phyloP scores from a whole-genome alignment of 2,329 filamentous ascomycete species.

The Exophiala calicioides region DNA sequence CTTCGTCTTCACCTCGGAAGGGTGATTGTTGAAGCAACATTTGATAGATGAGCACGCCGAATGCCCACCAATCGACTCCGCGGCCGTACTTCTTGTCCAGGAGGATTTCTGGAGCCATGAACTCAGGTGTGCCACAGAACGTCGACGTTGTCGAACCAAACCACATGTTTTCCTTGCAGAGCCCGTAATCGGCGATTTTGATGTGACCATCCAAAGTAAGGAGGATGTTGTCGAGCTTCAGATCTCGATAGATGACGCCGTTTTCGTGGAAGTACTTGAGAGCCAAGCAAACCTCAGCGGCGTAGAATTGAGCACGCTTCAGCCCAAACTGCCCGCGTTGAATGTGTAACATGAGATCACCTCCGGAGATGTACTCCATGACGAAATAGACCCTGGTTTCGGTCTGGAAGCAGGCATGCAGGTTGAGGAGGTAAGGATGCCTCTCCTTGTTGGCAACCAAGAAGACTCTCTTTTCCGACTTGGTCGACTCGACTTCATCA shows the following conservation, averaged over 20 bases:
- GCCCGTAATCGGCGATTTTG: slow-evolving; percentile 97
- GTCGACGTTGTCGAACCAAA: slow-evolving; percentile 95
- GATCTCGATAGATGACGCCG: slow-evolving; percentile 89
- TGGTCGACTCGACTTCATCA: slow-evolving; percentile 96
- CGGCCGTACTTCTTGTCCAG: slow-evolving; percentile 98
- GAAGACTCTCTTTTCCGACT: slow-evolving; percentile 97
- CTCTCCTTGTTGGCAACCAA: slow-evolving; percentile 94
- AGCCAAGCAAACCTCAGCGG: slow-evolving; percentile 92
- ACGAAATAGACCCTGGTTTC: slow-evolving; percentile 98
- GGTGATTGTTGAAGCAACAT: slow-evolving; percentile 99
- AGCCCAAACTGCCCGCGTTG: slow-evolving; percentile 94
- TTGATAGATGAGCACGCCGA: slow-evolving; percentile 97
- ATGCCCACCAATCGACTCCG: slow-evolving; percentile 99
- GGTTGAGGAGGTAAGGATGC: slow-evolving; percentile 90
- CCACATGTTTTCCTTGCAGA: slow-evolving; percentile 99
- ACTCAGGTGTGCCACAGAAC: slow-evolving; percentile 98
- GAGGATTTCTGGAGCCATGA: slow-evolving; percentile 98
- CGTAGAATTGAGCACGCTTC: slow-evolving; percentile 98
- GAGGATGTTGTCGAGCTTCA: slow-evolving; percentile 85
- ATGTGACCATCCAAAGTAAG: slow-evolving; percentile 94
- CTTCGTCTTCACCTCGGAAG: slow-evolving; percentile 97
- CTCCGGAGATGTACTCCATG: slow-evolving; percentile 98
- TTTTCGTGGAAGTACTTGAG: slow-evolving; percentile 99
- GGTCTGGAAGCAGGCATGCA: slow-evolving; percentile 98
- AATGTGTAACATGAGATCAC: slow-evolving; percentile 98